These are phyloP conservation scores for Pinus tabuliformis DNA, from an alignment of 75 land plant genomes.

Conservation along the genomic window DNA sequence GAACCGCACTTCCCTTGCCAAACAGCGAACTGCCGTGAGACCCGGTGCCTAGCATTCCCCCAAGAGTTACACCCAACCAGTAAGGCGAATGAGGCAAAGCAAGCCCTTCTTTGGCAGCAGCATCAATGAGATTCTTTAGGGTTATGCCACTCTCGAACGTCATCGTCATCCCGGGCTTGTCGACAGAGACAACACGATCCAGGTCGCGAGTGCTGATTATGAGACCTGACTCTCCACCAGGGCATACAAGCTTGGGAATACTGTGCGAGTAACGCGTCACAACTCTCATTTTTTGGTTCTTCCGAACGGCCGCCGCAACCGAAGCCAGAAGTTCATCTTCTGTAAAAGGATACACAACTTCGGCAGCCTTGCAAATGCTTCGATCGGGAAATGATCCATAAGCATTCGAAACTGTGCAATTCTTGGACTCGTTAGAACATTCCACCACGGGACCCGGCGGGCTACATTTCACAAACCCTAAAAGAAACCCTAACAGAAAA, in stretches of 20 bases:
- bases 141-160: conserved; percentile 27
- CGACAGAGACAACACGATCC: conserved; percentile 9
- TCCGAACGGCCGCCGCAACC: conserved; percentile 24
- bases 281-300: conserved; percentile 38
- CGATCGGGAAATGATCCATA: conserved; percentile 16
- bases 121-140: conserved; percentile 22
- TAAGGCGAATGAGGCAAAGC: conserved; percentile 41
- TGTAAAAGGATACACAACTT: conserved; percentile 22
- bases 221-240: conserved; percentile 28
- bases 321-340: conserved; percentile 30
- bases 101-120: conserved; percentile 24
- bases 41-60: conserved; percentile 51
- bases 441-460: too few species aligned
- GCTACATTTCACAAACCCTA: too few species aligned
- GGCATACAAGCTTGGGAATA: conserved; percentile 45
- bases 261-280: conserved; percentile 26
- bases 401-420: too few species aligned
- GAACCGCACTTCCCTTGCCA: conserved; percentile 36
- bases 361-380: conserved; percentile 28
- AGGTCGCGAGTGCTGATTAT: conserved; percentile 26
- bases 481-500: too few species aligned
- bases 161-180: conserved; percentile 6
- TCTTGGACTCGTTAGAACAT: too few species aligned
- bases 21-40: conserved; percentile 48
- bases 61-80: conserved; percentile 42